Base-by-base conservation (phyloP, 2,329 filamentous ascomycete species). In the Aspergillus latus region DNA sequence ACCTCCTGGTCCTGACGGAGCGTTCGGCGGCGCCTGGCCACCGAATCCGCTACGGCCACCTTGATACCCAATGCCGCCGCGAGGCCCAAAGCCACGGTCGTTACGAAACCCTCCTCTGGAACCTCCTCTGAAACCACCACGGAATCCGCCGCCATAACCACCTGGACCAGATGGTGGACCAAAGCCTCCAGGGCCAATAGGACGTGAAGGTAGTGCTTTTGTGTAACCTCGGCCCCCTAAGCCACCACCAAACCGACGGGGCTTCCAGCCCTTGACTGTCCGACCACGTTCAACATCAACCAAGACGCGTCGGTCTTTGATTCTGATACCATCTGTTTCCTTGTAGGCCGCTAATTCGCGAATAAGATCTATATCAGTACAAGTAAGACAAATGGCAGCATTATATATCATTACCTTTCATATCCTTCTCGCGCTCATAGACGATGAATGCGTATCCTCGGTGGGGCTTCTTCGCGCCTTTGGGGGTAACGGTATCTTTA, bases 221-320 rank as follows among this genome's bases (percentile, higher is more conserved):
- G 93, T 97, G 75, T 97, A 97, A 62, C 90, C 89, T 67, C 94
- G 87, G 45, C 93, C 93, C 60, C 94, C 94, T 2, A 97, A 84
- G 46, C 94, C 94, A 63, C 94, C 94, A 56, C 93, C 94, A 51
- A 96, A 88, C 62, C 94, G 88, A 64, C 90, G 88, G 59, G 94
- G 94, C 70, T 90, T 89, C 94, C 94, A 99, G 48, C 89, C 91
- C 69, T 90, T 89, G 40, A 97, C 91, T 32, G 94, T 97, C 65
- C 94, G 88, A 64, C 94, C 94, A 69, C 94, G 88, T 77, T 99
- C 94, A 59, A 97, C 93, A 72, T 99, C 94, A 68, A 97, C 92
- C 71, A 96, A 86, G 68, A 97, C 90, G 67, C 88, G 87, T 69
- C 93, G 87, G 71, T 95, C 92, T 73, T 92, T 95, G 78, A 99